Percentiles rank a stretch among this genome's conserved stretches.
Evolutionary conservation across 495 filamentous ascomycete genomes (phyloP).

Genomic region (Penicillium maclennaniae): DNA sequence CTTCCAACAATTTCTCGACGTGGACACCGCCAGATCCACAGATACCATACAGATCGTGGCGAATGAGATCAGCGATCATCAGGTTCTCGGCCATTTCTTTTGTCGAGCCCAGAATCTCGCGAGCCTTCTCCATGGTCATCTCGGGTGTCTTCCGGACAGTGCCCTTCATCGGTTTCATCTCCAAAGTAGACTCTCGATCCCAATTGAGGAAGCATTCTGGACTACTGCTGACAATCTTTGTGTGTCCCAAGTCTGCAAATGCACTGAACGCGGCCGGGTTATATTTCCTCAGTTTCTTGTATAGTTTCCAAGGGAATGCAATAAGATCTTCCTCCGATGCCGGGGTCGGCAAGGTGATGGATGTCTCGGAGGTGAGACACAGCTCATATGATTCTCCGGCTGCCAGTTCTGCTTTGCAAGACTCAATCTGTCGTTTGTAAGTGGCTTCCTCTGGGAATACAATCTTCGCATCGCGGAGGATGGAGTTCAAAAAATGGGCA

Average conservation of each 20-base stretch:
- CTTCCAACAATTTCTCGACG: conserved; percentile 69
- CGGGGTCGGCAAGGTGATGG: conserved; percentile 45
- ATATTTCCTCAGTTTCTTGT: conserved; percentile 60
- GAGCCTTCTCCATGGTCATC: conserved; percentile 65
- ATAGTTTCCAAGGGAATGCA: conserved; percentile 61
- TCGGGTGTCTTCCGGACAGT: conserved; percentile 71
- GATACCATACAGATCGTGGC: conserved; percentile 84
- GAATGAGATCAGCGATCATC: conserved; percentile 95
- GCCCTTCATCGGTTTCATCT: conserved; percentile 84
- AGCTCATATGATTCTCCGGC: conserved; percentile 90
- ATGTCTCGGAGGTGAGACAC: conserved; percentile 76
- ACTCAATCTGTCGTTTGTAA: conserved; percentile 62
- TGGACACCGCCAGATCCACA: conserved; percentile 62
- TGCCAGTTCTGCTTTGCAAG: conserved; percentile 67
- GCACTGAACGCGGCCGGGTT: conserved; percentile 88
- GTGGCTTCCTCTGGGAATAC: conserved; percentile 47
- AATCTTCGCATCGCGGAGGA: conserved; percentile 29
- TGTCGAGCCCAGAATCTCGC: conserved; percentile 62
- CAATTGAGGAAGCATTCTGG: conserved; percentile 88
- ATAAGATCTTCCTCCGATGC: conserved; percentile 16
- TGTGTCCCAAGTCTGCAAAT: conserved; percentile 64
- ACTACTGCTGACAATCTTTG: conserved; percentile 77
- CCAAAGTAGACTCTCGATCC: conserved; percentile 45
- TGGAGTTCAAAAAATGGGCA: conserved; percentile 28
- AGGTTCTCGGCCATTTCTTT: conserved; percentile 96